Evolutionary conservation across 2,329 filamentous ascomycete genomes (phyloP), one percentile per base, ranked within the genome.

Genomic region (Magnaporthiopsis incrustans): DNA sequence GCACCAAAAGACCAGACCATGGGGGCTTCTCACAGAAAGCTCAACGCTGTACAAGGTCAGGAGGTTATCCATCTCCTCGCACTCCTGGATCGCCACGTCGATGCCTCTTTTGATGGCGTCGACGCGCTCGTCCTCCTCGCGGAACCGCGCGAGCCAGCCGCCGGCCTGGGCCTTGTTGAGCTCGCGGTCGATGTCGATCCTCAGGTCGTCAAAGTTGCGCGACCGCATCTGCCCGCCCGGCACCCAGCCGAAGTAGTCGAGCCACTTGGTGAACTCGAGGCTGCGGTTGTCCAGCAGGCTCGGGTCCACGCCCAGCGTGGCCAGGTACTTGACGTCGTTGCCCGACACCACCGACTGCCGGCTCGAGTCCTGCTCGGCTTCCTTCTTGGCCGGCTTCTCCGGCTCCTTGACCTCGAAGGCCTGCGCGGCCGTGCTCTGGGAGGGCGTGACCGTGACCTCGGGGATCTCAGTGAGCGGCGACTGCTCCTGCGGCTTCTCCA

Each of bases 11-110:
- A 50, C 64, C 18, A 25, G 22, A 4, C 15, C 44, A 64, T 15
- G 38, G 33, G 53, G 27, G 11, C 64, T 25, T 77, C 89, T 80
- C 82, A 94, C 91, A 70, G 91, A 92, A 67, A 99, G 81, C 75
- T 99, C 95, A 32, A 98, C 95, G 60, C 91, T 91, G 75, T 99
- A 99, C 44, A 99, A 78, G 0, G 95, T 99, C 63, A 99, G 80
- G 56, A 99, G 81, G 66, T 96, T 96, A 73, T 99, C 95, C 65
- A 99, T 81, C 77, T 98, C 94, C 70, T 99, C 96, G 71, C 95
- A 98, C 77, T 99, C 95, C 26, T 88, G 85, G 70, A 99, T 92
- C n/a, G 92, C 90, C 67, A 89, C 83, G 72, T 99, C 94, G 64
- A 99, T 88, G 64, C 96, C 87, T 65, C 81, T 85, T 70, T 94